Evolutionary conservation across 768 basidiomycete genomes (phyloP).

Genomic region (Asterophora lycoperdoides): DNA sequence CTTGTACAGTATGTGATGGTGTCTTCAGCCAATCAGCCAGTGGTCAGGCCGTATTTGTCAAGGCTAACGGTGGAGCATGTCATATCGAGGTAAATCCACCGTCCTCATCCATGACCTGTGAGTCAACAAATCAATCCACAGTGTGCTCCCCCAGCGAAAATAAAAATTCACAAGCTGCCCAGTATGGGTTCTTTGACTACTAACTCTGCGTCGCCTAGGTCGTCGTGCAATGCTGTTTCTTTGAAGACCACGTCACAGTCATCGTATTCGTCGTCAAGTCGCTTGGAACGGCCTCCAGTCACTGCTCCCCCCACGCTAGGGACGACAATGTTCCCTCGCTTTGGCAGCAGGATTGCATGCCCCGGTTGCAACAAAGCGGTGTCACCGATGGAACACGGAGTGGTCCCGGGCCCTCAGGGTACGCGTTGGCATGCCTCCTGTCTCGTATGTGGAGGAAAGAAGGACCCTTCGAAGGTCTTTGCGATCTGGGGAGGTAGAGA

Average conservation of each 20-base stretch:
- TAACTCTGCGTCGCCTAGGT: conserved; percentile 6
- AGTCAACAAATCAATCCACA: conserved; percentile 14
- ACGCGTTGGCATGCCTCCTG: conserved; percentile 77
- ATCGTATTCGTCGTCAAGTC: conserved; percentile 30
- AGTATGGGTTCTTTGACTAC: conserved; percentile 21
- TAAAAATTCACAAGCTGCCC: conserved; percentile 33
- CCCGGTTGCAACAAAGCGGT: conserved; percentile 73
- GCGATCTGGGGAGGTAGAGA: conserved; percentile 38
- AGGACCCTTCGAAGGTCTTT: conserved; percentile 32
- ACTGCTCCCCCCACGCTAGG: conserved; percentile 29
- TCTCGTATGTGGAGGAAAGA: conserved; percentile 79
- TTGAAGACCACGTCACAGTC: conserved; percentile 15
- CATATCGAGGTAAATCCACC: conserved; percentile 50
- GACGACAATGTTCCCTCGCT: conserved; percentile 42
- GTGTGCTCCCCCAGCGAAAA: conserved; percentile 44
- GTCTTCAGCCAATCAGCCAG: conserved; percentile 56
- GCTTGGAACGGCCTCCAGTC: conserved; percentile 36
- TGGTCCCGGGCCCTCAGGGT: conserved; percentile 80
- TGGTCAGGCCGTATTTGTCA: conserved; percentile 70
- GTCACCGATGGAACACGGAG: conserved; percentile 80
- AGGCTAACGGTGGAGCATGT: conserved; percentile 59
- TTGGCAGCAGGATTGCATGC: conserved; percentile 58
- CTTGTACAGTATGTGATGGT: conserved; percentile 61
- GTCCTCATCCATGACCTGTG: background rate
- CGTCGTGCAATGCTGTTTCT: conserved; percentile 3